phyloP scores from a whole-genome alignment of 225 moss, liverwort and hornwort genomes.

The Lunularia cruciata region DNA sequence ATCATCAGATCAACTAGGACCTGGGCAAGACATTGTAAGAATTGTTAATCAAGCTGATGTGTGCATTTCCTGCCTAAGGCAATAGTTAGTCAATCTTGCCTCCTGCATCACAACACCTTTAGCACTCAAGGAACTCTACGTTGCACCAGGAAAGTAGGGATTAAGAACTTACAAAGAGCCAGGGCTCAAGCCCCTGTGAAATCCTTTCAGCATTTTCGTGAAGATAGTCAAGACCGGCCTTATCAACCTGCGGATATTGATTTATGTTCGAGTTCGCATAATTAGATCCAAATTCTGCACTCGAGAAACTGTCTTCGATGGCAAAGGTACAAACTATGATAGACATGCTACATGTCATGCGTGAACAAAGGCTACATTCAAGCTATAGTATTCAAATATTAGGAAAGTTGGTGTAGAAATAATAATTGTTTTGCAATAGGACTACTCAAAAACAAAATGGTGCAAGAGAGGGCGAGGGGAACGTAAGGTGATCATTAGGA shows the following conservation, averaged over 20 bases:
- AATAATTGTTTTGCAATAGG: too few relatives aligned
- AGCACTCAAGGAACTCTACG: background rate
- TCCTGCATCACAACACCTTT: background rate
- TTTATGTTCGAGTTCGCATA: conserved; percentile 8
- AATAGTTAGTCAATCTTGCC: background rate
- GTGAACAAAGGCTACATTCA: too few relatives aligned
- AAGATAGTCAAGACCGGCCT: conserved; percentile 76
- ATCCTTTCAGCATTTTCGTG: conserved; percentile 73
- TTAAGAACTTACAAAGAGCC: conserved; percentile 71
- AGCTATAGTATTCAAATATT: too few relatives aligned
- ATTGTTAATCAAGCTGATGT: background rate
- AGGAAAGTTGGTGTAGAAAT: too few relatives aligned
- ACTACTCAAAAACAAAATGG: too few relatives aligned
- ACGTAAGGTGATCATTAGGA: too few relatives aligned
- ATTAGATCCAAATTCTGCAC: too few relatives aligned
- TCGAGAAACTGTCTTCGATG: too few relatives aligned
- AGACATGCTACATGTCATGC: too few relatives aligned
- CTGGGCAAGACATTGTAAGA: conserved; percentile 19
- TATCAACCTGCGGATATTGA: conserved; percentile 82
- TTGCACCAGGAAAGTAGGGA: background rate
- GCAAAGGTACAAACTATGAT: too few relatives aligned
- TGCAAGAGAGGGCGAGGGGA: too few relatives aligned
- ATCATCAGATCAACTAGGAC: conserved; percentile 96
- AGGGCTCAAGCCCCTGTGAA: conserved; percentile 80
- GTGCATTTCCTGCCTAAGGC: background rate